Conservation (phyloP, 371 early-diverging fungal species). For the Smittium mucronatum region DNA sequence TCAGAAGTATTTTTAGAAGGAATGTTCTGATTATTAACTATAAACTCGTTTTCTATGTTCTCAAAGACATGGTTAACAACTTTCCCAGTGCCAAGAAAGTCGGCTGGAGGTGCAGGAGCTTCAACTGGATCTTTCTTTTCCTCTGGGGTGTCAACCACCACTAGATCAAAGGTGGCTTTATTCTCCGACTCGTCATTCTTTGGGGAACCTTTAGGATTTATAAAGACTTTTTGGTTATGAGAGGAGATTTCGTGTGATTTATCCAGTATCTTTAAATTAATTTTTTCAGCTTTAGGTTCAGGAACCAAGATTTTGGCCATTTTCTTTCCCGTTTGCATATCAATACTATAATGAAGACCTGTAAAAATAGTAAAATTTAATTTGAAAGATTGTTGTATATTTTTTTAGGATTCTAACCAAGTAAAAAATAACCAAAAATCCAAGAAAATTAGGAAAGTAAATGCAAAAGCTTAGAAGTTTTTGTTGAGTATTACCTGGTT, state of each 20-base stretch:
- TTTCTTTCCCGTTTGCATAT: slow-evolving; percentile 38
- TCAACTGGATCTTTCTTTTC: background rate
- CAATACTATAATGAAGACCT: slow-evolving; percentile 42
- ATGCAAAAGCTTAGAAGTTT: too few species aligned
- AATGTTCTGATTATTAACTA: background rate
- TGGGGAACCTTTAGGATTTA: background rate
- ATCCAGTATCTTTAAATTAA: background rate
- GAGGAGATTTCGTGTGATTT: background rate
- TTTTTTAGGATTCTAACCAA: too few species aligned
- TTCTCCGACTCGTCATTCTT: background rate
- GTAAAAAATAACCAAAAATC: too few species aligned
- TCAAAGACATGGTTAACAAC: background rate
- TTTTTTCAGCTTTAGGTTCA: background rate
- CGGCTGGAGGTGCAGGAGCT: background rate
- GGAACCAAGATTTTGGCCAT: slow-evolving; percentile 36
- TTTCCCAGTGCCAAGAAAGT: background rate
- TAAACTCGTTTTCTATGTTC: slow-evolving; percentile 1
- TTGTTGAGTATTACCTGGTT: too few species aligned
- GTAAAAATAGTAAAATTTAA: too few species aligned
- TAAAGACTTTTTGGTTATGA: background rate
- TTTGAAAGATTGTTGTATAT: too few species aligned
- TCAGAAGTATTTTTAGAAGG: too few species aligned
- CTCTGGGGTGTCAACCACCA: slow-evolving; percentile 14
- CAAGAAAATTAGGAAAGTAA: too few species aligned
- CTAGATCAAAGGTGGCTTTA: background rate